These are phyloP conservation scores for Coniochaeta sp. DNA, from an alignment of 2,329 filamentous ascomycete species.

Conservation along the genomic window DNA sequence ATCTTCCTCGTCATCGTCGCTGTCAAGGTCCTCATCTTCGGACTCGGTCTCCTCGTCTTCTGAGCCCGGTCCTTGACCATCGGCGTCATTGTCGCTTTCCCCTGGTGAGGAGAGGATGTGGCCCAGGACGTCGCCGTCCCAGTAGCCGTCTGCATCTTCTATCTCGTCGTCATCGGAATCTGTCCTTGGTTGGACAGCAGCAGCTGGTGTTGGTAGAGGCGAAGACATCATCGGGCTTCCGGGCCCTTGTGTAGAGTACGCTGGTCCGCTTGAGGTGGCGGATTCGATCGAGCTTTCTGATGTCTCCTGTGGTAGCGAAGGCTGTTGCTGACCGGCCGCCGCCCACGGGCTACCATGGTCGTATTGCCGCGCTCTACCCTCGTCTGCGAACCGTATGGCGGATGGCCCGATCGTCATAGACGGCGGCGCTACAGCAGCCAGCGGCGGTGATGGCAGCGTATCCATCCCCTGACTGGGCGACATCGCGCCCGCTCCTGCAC, in stretches of 20 bases:
- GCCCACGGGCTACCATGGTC: neutral
- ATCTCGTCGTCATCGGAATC: slow-evolving; percentile 37
- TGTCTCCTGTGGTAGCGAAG: neutral
- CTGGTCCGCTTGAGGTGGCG: slow-evolving; percentile 22
- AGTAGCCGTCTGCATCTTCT: slow-evolving; percentile 52
- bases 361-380: neutral
- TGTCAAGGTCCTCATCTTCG: slow-evolving; percentile 38
- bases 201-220: slow-evolving; percentile 17
- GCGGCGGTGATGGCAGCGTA: neutral
- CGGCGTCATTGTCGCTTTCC: slow-evolving; percentile 26
- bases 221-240: slow-evolving; percentile 36
- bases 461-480: neutral
- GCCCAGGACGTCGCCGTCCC: slow-evolving; percentile 38
- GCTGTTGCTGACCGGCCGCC: neutral
- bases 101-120: slow-evolving; percentile 25
- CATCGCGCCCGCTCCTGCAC: neutral
- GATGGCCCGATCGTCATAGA: neutral
- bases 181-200: neutral
- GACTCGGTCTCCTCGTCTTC: slow-evolving; percentile 40
- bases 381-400: neutral
- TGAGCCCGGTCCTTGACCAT: slow-evolving; percentile 15
- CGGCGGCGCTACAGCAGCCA: neutral
- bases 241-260: slow-evolving; percentile 21
- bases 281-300: slow-evolving; percentile 15
- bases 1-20: slow-evolving; percentile 35